Percentiles rank a stretch among this genome's conserved stretches.
Evolutionary conservation across 2,329 filamentous ascomycete species (phyloP).

Genomic region (Alternaria sp.): DNA sequence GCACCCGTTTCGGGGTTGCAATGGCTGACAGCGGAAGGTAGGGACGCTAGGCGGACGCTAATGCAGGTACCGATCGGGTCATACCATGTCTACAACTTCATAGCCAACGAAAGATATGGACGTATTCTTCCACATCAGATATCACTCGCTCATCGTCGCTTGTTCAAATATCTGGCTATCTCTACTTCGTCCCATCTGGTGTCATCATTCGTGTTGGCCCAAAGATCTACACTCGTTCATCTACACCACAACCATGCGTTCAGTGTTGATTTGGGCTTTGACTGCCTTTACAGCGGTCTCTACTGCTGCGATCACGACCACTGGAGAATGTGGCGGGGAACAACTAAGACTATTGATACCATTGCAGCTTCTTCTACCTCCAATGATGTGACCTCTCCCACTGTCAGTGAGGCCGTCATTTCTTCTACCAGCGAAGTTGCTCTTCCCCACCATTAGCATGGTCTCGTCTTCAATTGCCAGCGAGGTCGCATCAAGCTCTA

Average conservation of each 20-base stretch:
- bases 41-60: neutral
- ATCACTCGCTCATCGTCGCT: neutral
- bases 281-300: neutral
- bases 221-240: neutral
- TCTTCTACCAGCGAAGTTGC: neutral
- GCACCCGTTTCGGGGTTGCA: neutral
- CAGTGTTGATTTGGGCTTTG: neutral
- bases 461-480: neutral
- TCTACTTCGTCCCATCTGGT: neutral
- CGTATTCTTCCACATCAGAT: neutral
- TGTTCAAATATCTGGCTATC: neutral
- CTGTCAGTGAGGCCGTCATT: neutral
- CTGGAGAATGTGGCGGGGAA: neutral
- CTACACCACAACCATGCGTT: neutral
- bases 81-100: neutral
- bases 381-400: neutral
- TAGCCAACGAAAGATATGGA: neutral
- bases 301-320: neutral
- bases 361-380: neutral
- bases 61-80: neutral
- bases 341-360: neutral
- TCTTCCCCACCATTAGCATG: neutral
- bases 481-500: neutral
- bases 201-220: constrained; percentile 12
- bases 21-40: neutral